Evolutionary conservation across 1,284 basidiomycete genomes (phyloP), one percentile per base, ranked within the genome.

Genomic region (Trichosporon asahii): DNA sequence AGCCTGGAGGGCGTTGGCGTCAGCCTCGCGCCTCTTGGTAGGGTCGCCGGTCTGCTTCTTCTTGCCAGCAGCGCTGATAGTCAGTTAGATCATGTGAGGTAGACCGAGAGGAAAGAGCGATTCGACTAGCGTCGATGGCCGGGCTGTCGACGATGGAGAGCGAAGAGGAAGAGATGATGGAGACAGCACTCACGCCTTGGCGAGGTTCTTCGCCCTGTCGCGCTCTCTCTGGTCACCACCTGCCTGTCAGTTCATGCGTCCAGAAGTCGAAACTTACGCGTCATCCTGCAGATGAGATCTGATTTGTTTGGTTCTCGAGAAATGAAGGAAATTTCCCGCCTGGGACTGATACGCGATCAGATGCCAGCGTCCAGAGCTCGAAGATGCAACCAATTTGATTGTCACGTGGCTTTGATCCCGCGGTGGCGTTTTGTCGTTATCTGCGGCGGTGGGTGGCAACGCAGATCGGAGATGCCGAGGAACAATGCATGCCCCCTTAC

Each of bases 191-290:
- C 70, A 76, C 75, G 7, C 9, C 68, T 71, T 72, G n/a, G 68
- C 72, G n/a, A 55, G 14, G 40, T 53, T 64, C 70, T 75, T 76
- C 3, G 64, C 69, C 23, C 75, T 71, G 70, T 71, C 75, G 21
- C 69, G 69, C 0, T 76, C 75, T 25, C 75, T 70, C 68, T 76
- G 75, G 70, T 75, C 66, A 15, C 75, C 75, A 27, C 75, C 73
- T 74, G 46, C 1, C 3, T n/a, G 57, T 61, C 29, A 61, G 57
- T 14, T n/a, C 29, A 6, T 15, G 3, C 2, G 25, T 14, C 14
- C 11, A 8, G 31, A 11, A 2, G 37, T 40, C 7, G 4, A 27
- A 9, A 33, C 57, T 61, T 31, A 61, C 57, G 57, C 27, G 57
- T 61, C 57, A 61, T 61, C 57, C 29, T 31, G 18, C 15, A 61